Base-by-base conservation (phyloP, 768 basidiomycete genomes). In the Rhodotorula taiwanensis region DNA sequence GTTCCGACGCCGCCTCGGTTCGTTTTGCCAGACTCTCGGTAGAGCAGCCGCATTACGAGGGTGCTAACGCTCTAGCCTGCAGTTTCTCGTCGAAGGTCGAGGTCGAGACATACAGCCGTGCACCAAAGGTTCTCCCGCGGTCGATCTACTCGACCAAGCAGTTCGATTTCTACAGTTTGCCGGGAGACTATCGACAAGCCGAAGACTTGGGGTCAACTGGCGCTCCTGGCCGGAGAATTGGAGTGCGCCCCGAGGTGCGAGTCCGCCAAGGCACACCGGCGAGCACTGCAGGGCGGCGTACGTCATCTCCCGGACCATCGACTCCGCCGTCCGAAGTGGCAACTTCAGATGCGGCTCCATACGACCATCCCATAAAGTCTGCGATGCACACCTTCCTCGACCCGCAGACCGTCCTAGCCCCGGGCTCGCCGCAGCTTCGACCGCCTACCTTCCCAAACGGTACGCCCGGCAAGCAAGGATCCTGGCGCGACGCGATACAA, bases 81-180 rank as follows among this genome's bases (percentile, higher is more conserved):
- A 67, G 66, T 5, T 93, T 28, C 34, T 62, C 60, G 8, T 81
- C 89, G 0, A 83, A 85, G 47, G 89, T 88, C 1, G 92, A 95
- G 73, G 81, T 94, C 7, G 86, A 86, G 52, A 89, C 88, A 0
- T 83, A 75, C 72, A 83, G 86, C 2, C 78, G 76, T 7, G 82
- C 84, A 2, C 77, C 80, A 0, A 78, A 75, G 3, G 78, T 88
- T 41, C 80, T 88, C 0, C 87, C 89, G 4, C 81, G 84, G 0
- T 80, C 87, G 1, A 80, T 95, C 34, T 94, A 94, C 75, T 83
- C 89, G 23, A 83, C 84, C 0, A 87, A 89, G 68, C 89, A 93
- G 64, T 89, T 94, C 73, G 79, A 84, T 16, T 94, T 94, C 78
- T 81, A 83, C 70, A 80, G 83, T 3, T 80, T 90, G 1, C 83